A percentile compares a stretch with the other conserved stretches of the same genome.
These are phyloP conservation scores for Pseudocercospora eumusae DNA, from an alignment of 2,329 filamentous ascomycete species.

Conservation along the genomic window DNA sequence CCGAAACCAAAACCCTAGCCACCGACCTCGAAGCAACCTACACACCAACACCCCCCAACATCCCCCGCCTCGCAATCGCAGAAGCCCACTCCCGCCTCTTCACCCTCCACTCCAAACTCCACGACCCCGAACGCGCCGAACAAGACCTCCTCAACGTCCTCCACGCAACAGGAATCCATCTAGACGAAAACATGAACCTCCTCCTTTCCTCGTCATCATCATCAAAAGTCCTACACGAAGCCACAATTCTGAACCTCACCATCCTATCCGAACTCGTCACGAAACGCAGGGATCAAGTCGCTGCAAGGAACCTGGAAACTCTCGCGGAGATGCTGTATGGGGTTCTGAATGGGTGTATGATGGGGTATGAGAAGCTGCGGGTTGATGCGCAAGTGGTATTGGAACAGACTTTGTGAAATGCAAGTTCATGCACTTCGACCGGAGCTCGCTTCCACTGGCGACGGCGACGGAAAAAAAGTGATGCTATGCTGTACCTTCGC, in stretches of 20 bases:
- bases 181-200: neutral
- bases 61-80: slow-evolving; percentile 11
- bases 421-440: too few relatives aligned
- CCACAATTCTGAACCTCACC: slow-evolving; percentile 12
- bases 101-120: slow-evolving; percentile 10
- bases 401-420: too few relatives aligned
- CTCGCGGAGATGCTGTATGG: slow-evolving; percentile 15
- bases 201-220: neutral
- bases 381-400: neutral
- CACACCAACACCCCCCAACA: neutral
- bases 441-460: too few relatives aligned
- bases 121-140: slow-evolving; percentile 12
- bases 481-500: too few relatives aligned
- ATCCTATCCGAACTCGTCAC: slow-evolving; percentile 11
- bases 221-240: neutral
- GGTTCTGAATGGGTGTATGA: slow-evolving; percentile 17
- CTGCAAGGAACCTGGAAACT: slow-evolving; percentile 1
- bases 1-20: slow-evolving; percentile 8
- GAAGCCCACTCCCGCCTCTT: slow-evolving; percentile 16
- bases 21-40: slow-evolving; percentile 9
- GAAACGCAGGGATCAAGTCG: neutral
- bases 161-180: neutral
- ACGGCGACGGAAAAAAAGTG: too few relatives aligned
- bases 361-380: slow-evolving; percentile 12
- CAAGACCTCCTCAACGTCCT: slow-evolving; percentile 11